phyloP scores from a whole-genome alignment of 2,329 filamentous ascomycete species.

The Neodidymelliopsis sp. region DNA sequence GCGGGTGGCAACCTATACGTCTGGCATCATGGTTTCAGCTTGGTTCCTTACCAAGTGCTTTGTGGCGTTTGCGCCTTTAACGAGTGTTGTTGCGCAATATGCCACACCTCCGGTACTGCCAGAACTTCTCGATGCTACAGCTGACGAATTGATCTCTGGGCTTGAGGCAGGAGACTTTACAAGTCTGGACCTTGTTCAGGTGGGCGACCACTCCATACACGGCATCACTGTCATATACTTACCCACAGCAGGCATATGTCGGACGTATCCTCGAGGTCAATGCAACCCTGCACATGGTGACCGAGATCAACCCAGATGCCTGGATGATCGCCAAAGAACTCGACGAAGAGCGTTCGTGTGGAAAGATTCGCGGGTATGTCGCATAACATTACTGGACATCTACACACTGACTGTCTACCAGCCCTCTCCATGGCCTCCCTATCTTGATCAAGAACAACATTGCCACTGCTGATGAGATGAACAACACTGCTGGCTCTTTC shows the following conservation, averaged over 20 bases:
- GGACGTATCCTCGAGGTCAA: constrained; percentile 63
- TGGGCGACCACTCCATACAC: constrained; percentile 6
- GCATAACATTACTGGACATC: background rate
- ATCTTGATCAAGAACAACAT: constrained; percentile 74
- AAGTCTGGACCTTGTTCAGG: constrained; percentile 63
- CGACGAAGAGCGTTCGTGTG: constrained; percentile 58
- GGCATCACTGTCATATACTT: background rate
- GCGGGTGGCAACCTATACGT: background rate
- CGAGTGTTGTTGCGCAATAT: constrained; percentile 25
- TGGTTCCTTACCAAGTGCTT: constrained; percentile 26
- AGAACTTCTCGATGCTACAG: constrained; percentile 59
- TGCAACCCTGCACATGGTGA: constrained; percentile 59
- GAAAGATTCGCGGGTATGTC: constrained; percentile 55
- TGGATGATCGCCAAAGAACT: constrained; percentile 56
- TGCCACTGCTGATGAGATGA: constrained; percentile 67
- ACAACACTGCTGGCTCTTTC: constrained; percentile 70
- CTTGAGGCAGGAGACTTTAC: constrained; percentile 60
- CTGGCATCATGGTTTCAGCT: constrained; percentile 31
- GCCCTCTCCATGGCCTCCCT: constrained; percentile 69
- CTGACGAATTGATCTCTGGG: constrained; percentile 60
- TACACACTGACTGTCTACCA: constrained; percentile 22
- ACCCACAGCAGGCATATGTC: constrained; percentile 55
- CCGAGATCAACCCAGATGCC: constrained; percentile 65
- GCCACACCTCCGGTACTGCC: constrained; percentile 33
- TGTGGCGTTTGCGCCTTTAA: constrained; percentile 30